Base-by-base conservation (phyloP, 202 grass and related monocot genomes). In the Carex sylvatica region DNA sequence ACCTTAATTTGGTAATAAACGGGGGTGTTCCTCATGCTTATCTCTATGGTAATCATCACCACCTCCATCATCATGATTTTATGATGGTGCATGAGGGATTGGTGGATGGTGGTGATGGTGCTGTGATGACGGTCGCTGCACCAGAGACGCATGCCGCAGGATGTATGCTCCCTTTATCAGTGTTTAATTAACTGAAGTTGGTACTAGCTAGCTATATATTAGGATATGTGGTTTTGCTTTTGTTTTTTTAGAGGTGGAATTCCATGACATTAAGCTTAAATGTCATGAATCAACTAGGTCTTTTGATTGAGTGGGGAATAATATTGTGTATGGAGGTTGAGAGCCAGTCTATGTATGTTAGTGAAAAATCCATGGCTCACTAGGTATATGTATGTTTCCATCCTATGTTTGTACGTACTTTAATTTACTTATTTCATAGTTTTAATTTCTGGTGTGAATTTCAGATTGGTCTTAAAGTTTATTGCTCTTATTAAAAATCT, bases 151-250 rank as follows among this genome's bases (percentile, higher is more conserved):
- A 90, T 74, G 84, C 83, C 11, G 74, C 81, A 2, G 92, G 91
- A 46, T 89, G 92, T 82, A 69, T 95, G 87, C 85, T 98, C 14
- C 95, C 92, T 62, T 84, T 98, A 15, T 95, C 92, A 38, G 95
- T 98, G 80, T 93, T 98, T 68, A 93, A 95, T 81, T 95, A 90
- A 85, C 72, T 4, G 1, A 55, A 9, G 14, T 20, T 28, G 15
- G 15, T 67, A 15, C 68, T 80, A 40, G 31, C 76, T 42, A 49
- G 6, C 3, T 44, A 36, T 61, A 71, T 88, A 86, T 38, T 65
- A 66, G 58, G 49, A 35, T 60, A 49, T 46, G 14, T 35, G 15
- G 7, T 86, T 46, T 86, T 44, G 53, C 18, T 44, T 60, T 78
- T 79, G 42, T 10, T 46, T 46, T 63, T 63, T 77, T 65, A 30